Conservation (phyloP, 495 filamentous ascomycete genomes). For the Penicillium soppii region DNA sequence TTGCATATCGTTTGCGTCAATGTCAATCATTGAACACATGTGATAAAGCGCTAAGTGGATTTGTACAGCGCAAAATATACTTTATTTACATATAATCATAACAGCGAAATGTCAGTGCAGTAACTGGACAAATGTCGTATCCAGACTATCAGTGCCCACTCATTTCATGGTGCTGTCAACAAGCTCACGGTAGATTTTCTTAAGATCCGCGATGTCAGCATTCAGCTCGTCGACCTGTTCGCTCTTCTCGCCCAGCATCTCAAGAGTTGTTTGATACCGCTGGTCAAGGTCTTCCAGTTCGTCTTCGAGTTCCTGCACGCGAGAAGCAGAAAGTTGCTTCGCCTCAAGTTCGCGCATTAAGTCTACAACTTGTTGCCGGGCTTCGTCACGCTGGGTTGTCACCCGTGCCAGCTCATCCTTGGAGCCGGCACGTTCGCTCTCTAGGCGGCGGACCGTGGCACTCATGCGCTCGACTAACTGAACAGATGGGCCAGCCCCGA, state of each 20-base stretch:
- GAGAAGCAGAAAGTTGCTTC: conserved; percentile 57
- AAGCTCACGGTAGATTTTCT: conserved; percentile 91
- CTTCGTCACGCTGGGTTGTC: conserved; percentile 81
- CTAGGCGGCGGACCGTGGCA: conserved; percentile 83
- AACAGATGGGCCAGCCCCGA: conserved; percentile 86
- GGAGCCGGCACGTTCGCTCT: conserved; percentile 82
- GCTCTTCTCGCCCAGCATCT: conserved; percentile 96
- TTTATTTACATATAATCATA: conserved; percentile 5
- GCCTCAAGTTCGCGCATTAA: conserved; percentile 83
- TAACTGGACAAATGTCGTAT: background rate
- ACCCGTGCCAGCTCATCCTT: conserved; percentile 83
- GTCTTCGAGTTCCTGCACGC: conserved; percentile 62
- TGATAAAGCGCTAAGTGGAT: no score
- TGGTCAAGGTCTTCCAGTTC: conserved; percentile 57
- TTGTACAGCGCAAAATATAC: background rate
- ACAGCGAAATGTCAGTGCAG: background rate
- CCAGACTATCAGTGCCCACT: conserved; percentile 13
- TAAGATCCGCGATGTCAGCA: conserved; percentile 87
- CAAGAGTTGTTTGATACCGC: conserved; percentile 85
- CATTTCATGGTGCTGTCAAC: conserved; percentile 79
- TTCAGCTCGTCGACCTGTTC: conserved; percentile 88
- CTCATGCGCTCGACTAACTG: conserved; percentile 97
- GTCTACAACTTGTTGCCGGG: conserved; percentile 82
- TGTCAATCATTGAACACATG: no score
- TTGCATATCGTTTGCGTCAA: background rate